Evolutionary conservation across 1,284 basidiomycete genomes (phyloP), one percentile per base, ranked within the genome.

Genomic region (Cryptococcus wingfieldii): DNA sequence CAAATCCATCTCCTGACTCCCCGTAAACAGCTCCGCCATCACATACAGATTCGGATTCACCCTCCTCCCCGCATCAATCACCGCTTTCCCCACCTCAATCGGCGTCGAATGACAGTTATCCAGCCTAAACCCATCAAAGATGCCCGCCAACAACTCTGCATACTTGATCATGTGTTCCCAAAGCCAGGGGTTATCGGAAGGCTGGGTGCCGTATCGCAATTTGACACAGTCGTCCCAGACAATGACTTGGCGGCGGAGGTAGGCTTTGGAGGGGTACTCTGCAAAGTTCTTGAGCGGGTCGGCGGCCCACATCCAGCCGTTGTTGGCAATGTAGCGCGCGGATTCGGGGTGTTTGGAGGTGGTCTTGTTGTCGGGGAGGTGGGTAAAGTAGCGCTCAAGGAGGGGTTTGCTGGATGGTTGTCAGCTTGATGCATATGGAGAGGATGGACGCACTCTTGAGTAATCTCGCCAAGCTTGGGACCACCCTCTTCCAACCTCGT

Each of bases 91-190:
- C 18, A 98, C 92, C 63, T 91, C 86, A 47, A 98, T 79, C 6
- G 95, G 96, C 0, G 95, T 98, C 14, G 95, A 98, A 77, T 98
- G 95, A 67, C 92, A 96, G 74, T 98, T 98, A 77, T 98, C 95
- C 67, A 98, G 88, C 25, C 96, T 84, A 82, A 98, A 96, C 7
- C 95, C 95, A 61, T 96, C 87, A 71, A 97, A 98, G 9, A 84
- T 83, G 42, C 78, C 79, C 0, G 95, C 95, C 45, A 93, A 85
- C 18, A 81, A 81, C 51, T 82, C 83, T 56, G 92, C 89, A 65
- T 97, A 97, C 51, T 81, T 78, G n/a, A 83, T 87, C 86, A 98
- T 98, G 77, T 93, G 88, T 49, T 83, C 76, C 95, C 95, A 98
- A 25, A 98, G 80, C 88, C 90, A 98, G 1, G 93, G 92, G 72